Evolutionary conservation across 2,329 filamentous ascomycete species (phyloP).

Genomic region (Epichloe uncinata): DNA sequence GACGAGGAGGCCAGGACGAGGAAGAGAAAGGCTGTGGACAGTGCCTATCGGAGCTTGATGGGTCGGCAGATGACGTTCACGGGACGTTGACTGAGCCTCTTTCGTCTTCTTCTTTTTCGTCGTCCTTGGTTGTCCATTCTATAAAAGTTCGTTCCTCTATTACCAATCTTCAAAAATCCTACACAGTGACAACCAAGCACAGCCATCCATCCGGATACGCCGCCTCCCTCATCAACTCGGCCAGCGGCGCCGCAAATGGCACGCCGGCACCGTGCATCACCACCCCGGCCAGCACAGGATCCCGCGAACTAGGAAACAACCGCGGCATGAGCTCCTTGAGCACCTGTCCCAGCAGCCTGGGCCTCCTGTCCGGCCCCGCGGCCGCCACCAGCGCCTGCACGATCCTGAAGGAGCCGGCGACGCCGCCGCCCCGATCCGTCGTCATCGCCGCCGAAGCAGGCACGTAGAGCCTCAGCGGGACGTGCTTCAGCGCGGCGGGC

Average conservation of each 20-base stretch:
- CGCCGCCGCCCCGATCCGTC: constrained; percentile 7
- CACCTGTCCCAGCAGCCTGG: constrained; percentile 55
- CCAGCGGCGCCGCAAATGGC: constrained; percentile 66
- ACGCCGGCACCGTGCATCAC: constrained; percentile 76
- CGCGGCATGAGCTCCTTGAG: constrained; percentile 63
- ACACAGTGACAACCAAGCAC: constrained; percentile 65
- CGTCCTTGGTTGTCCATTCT: too few relatives aligned
- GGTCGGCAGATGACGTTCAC: constrained; percentile 55
- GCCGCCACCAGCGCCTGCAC: constrained; percentile 63
- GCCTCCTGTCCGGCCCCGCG: constrained; percentile 19
- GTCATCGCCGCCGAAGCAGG: constrained; percentile 23
- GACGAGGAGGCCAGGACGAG: constrained; percentile 35
- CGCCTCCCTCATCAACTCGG: constrained; percentile 69
- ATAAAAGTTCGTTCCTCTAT: too few relatives aligned
- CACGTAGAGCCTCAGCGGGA: constrained; percentile 84
- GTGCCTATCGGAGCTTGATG: constrained; percentile 68
- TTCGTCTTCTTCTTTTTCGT: too few relatives aligned
- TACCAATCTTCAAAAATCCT: constrained; percentile 22
- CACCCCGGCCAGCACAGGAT: constrained; percentile 70
- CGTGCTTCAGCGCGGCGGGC: constrained; percentile 59
- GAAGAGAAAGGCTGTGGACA: constrained; percentile 67
- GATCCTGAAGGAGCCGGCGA: constrained; percentile 47
- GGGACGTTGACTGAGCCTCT: constrained; percentile 7
- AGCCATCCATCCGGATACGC: constrained; percentile 91
- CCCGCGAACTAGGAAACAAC: constrained; percentile 76